Conservation (phyloP, 495 filamentous ascomycete species). For the Neurospora sp. region DNA sequence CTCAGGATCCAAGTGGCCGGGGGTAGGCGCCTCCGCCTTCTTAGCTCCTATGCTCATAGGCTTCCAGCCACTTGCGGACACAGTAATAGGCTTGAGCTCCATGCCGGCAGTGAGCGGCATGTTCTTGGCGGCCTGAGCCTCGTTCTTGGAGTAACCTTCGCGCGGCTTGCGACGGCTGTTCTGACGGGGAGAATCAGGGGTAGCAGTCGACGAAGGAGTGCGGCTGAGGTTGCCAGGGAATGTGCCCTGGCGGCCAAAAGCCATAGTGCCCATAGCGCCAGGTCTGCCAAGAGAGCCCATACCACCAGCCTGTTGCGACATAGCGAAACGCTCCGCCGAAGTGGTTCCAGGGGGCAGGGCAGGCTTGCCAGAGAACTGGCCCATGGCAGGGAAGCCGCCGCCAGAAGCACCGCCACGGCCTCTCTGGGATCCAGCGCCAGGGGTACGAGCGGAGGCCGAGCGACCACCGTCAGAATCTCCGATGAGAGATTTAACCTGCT, state of each 20-base stretch:
- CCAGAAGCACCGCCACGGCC: slow-evolving; percentile 33
- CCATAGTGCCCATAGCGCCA: slow-evolving; percentile 44
- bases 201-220: slow-evolving; percentile 37
- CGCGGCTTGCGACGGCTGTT: slow-evolving; percentile 53
- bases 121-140: slow-evolving; percentile 57
- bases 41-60: slow-evolving; percentile 56
- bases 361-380: slow-evolving; percentile 51
- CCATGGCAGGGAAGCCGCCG: slow-evolving; percentile 50
- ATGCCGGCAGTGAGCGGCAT: slow-evolving; percentile 81
- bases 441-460: slow-evolving; percentile 62
- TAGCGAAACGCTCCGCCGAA: slow-evolving; percentile 52
- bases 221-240: slow-evolving; percentile 50
- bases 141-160: slow-evolving; percentile 41
- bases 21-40: slow-evolving; percentile 19
- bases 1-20: slow-evolving; percentile 68
- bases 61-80: slow-evolving; percentile 76
- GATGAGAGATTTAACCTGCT: slow-evolving; percentile 77
- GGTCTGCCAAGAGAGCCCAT: slow-evolving; percentile 12
- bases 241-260: slow-evolving; percentile 42
- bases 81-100: slow-evolving; percentile 69
- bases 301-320: slow-evolving; percentile 23
- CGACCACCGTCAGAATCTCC: slow-evolving; percentile 58
- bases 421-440: slow-evolving; percentile 36
- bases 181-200: slow-evolving; percentile 40
- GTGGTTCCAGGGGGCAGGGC: slow-evolving; percentile 56